Evolutionary conservation across 345 rosid genomes (phyloP), one percentile per base, ranked within the genome.

Genomic region (Hibiscus mutabilis): DNA sequence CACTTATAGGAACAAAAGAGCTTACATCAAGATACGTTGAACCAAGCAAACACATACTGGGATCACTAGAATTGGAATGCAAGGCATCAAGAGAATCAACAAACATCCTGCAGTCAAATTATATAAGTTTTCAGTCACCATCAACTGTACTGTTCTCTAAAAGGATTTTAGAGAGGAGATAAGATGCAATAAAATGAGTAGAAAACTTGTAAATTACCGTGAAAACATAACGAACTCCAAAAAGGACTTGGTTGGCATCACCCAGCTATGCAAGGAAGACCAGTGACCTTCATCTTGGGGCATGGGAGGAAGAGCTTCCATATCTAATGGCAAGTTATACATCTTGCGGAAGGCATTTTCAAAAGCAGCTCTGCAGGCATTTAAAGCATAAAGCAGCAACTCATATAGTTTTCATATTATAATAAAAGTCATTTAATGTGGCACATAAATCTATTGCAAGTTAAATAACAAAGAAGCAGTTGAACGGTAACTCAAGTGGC

Each of bases 181-280:
- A 10, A 24, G 58, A 74, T 63, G 55, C 19, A 69, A 21, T 61
- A 31, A 33, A 74, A 66, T 46, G 49, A 33, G 71, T 18, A 66
- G 46, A 2, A 9, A 21, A 19, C 53, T 63, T 10, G 2, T 58
- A 22, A 56, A 65, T 78, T 83, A 88, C 99, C 97, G 76, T 60
- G 99, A 84, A 79, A 95, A 95, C 97, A 89, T 92, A 56, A 89
- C 69, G 75, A 89, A 95, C 82, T 95, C 98, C 61, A 95, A 82
- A 79, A 92, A 92, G 67, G 97, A 92, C 71, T 97, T 86, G 55
- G 99, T 95, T 72, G 96, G 99, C 98, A 95, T 92, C 79, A 89
- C 96, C 99, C 99, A 95, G 72, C 96, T 82, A 78, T 95, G 96
- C 73, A 91, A 85, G 67, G 92, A 78, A 73, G 97, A 95, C 99